Conservation (phyloP, 1,139 yeast genomes). For the Debaryomyces subglobosus region DNA sequence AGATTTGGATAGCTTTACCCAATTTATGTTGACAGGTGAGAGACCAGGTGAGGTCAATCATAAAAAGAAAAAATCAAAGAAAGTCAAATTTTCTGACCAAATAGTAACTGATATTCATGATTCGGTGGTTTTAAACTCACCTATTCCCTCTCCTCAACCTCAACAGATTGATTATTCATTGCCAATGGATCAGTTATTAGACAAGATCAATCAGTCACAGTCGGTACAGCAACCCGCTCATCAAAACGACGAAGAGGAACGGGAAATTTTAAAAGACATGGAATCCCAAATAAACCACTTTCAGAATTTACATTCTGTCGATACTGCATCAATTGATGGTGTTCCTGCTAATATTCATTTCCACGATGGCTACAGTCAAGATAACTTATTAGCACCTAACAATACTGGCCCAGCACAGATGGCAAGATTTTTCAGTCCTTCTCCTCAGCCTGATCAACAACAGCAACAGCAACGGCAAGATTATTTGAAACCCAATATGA, state of each 20-base stretch:
- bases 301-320: slow-evolving; percentile 62
- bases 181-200: slow-evolving; percentile 74
- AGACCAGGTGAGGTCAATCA: slow-evolving; percentile 50
- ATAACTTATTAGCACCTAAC: slow-evolving; percentile 46
- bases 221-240: slow-evolving; percentile 24
- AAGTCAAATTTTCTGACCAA: slow-evolving; percentile 73
- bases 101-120: slow-evolving; percentile 50
- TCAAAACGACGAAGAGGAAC: slow-evolving; percentile 54
- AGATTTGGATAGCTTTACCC: slow-evolving; percentile 75
- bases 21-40: slow-evolving; percentile 73
- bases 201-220: slow-evolving; percentile 37
- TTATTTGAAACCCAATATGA: slow-evolving; percentile 52
- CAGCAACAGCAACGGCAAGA: background rate
- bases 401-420: slow-evolving; percentile 58
- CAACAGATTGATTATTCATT: slow-evolving; percentile 56
- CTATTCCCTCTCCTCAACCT: slow-evolving; percentile 24
- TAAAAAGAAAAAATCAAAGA: slow-evolving; percentile 36
- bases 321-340: slow-evolving; percentile 64
- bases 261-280: slow-evolving; percentile 66
- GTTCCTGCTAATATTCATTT: slow-evolving; percentile 54
- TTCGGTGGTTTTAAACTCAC: slow-evolving; percentile 25
- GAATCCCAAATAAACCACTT: slow-evolving; percentile 68
- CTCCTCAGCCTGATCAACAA: slow-evolving; percentile 22
- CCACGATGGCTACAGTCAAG: slow-evolving; percentile 15
- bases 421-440: slow-evolving; percentile 30